phyloP scores from a whole-genome alignment of 2,329 filamentous ascomycete species.

The Neonectria coccinea region DNA sequence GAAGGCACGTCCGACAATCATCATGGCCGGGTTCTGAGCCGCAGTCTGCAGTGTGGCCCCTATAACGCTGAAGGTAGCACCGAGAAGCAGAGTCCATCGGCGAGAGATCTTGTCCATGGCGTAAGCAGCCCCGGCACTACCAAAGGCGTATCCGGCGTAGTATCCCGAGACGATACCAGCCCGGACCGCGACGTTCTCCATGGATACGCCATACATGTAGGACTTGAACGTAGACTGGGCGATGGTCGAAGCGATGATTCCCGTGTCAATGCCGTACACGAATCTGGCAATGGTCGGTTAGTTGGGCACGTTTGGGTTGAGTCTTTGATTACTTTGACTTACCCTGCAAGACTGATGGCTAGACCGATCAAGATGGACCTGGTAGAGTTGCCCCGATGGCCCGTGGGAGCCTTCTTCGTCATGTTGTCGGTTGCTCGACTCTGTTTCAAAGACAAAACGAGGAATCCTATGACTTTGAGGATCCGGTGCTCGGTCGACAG shows the following conservation, averaged over 20 bases:
- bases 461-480: background rate
- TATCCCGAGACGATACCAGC: slow-evolving; percentile 29
- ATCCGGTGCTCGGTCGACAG: background rate
- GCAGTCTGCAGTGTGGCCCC: slow-evolving; percentile 57
- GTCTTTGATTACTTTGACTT: background rate
- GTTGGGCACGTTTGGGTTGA: background rate
- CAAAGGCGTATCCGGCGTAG: slow-evolving; percentile 27
- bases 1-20: slow-evolving; percentile 55
- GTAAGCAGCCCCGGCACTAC: slow-evolving; percentile 24
- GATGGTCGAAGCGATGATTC: slow-evolving; percentile 28
- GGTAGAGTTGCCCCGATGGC: slow-evolving; percentile 26
- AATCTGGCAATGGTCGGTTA: slow-evolving; percentile 10
- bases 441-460: background rate
- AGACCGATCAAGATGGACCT: slow-evolving; percentile 27
- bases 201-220: slow-evolving; percentile 26
- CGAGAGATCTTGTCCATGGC: slow-evolving; percentile 30
- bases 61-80: slow-evolving; percentile 41
- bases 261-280: slow-evolving; percentile 28
- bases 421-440: background rate
- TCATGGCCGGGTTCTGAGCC: slow-evolving; percentile 53
- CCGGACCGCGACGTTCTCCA: slow-evolving; percentile 14
- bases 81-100: slow-evolving; percentile 24
- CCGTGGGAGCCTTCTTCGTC: slow-evolving; percentile 2
- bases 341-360: slow-evolving; percentile 27
- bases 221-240: slow-evolving; percentile 25